These are phyloP conservation scores for Athelia psychrophila DNA, from an alignment of 1,284 basidiomycete genomes.

Conservation along the genomic window DNA sequence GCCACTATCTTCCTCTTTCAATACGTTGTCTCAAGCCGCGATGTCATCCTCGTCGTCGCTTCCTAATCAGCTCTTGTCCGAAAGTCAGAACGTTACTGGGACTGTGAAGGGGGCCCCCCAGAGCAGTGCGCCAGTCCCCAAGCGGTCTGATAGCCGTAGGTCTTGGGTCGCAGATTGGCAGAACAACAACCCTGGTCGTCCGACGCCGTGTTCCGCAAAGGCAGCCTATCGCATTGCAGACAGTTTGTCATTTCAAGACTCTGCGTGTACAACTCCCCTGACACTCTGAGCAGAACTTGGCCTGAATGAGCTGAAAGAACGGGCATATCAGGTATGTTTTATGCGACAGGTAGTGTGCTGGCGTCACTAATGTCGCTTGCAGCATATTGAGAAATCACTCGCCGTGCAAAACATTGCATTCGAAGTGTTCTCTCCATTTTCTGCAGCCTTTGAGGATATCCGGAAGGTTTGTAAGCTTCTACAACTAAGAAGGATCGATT, in stretches of 20 bases:
- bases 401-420: constrained; percentile 80
- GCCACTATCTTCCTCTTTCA: constrained; percentile 73
- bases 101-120: constrained; percentile 6
- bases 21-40: constrained; percentile 21
- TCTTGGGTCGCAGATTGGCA: constrained; percentile 72
- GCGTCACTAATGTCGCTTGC: constrained; percentile 10
- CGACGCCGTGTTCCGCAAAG: constrained; percentile 84
- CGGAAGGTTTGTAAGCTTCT: constrained; percentile 53
- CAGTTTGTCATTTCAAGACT: constrained; percentile 41
- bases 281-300: constrained; percentile 54
- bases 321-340: constrained; percentile 56
- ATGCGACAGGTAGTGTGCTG: background rate
- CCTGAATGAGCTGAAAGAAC: constrained; percentile 62
- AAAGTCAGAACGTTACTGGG: constrained; percentile 29
- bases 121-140: constrained; percentile 12
- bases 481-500: background rate
- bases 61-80: constrained; percentile 25
- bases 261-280: background rate
- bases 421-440: constrained; percentile 86
- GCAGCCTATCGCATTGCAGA: constrained; percentile 87
- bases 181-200: constrained; percentile 52
- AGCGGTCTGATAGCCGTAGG: constrained; percentile 40
- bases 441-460: constrained; percentile 80
- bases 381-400: constrained; percentile 77
- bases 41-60: constrained; percentile 28